Percentiles rank a stretch among this genome's conserved stretches.
Evolutionary conservation across 331 rosid species (phyloP).

Genomic region (Phaseolus coccineus): DNA sequence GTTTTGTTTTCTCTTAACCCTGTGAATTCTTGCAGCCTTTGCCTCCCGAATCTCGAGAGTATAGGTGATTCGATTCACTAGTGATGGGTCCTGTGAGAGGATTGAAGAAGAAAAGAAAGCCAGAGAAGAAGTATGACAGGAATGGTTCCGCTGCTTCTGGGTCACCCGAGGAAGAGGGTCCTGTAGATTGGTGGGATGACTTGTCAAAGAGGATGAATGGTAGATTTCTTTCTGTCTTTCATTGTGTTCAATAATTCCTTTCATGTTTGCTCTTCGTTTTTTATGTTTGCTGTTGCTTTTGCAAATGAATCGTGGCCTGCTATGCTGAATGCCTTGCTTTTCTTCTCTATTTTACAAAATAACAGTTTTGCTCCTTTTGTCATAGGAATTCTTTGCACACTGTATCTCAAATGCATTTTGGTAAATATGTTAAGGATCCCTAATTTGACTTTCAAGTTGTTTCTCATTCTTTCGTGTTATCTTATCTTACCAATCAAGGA

Average conservation of each 20-base stretch:
- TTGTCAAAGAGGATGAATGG: slow-evolving; percentile 69
- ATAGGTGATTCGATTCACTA: slow-evolving; percentile 59
- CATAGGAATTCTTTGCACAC: slow-evolving; percentile 43
- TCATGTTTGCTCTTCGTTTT: slow-evolving; percentile 15
- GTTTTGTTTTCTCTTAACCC: slow-evolving; percentile 32
- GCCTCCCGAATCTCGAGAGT: slow-evolving; percentile 48
- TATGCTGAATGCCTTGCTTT: slow-evolving; percentile 36
- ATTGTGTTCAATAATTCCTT: slow-evolving; percentile 32
- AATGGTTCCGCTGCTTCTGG: slow-evolving; percentile 74
- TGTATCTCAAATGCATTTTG: slow-evolving; percentile 45
- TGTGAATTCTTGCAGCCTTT: slow-evolving; percentile 46
- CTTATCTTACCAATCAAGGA: slow-evolving; percentile 41
- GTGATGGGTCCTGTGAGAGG: slow-evolving; percentile 85
- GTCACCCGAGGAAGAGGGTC: slow-evolving; percentile 64
- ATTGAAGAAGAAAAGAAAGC: slow-evolving; percentile 67
- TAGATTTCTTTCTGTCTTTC: slow-evolving; percentile 47
- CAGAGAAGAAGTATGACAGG: slow-evolving; percentile 64
- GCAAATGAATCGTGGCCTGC: neutral
- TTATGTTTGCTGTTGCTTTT: neutral
- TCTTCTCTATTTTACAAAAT: slow-evolving; percentile 36
- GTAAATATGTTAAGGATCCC: slow-evolving; percentile 50
- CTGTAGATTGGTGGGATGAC: slow-evolving; percentile 83
- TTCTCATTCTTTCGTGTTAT: slow-evolving; percentile 37
- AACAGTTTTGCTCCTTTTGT: slow-evolving; percentile 37
- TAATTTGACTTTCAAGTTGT: slow-evolving; percentile 52